phyloP scores from a whole-genome alignment of 2,329 filamentous ascomycete species.

The Sordariomycetes sp. region DNA sequence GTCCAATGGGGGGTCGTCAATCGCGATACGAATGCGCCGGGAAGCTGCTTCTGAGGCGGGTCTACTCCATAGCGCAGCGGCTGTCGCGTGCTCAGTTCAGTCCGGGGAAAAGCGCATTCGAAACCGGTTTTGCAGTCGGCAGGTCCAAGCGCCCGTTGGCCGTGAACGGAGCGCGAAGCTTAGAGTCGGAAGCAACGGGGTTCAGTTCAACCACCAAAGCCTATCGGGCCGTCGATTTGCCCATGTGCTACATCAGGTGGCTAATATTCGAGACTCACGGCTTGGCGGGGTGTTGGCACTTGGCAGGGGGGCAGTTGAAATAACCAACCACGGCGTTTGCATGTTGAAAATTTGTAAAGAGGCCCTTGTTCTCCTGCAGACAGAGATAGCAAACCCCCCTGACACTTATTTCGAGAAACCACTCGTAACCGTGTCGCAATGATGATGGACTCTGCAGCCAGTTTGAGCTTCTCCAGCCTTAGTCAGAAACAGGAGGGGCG shows the following conservation, averaged over 20 bases:
- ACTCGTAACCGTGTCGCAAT: too few species aligned
- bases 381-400: too few species aligned
- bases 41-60: not conserved
- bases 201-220: not conserved
- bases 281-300: not conserved
- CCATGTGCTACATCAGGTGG: not conserved
- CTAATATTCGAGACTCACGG: not conserved
- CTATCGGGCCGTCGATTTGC: not conserved
- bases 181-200: not conserved
- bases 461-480: too few species aligned
- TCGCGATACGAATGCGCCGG: not conserved
- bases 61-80: not conserved
- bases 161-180: not conserved
- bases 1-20: not conserved
- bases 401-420: too few species aligned
- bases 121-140: not conserved
- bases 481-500: too few species aligned
- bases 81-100: not conserved
- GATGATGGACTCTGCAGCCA: too few species aligned
- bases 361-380: too few species aligned
- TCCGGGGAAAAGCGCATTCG: not conserved
- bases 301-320: not conserved
- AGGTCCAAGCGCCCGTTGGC: not conserved
- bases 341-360: too few species aligned
- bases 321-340: not conserved